Evolutionary conservation across 208 protist genomes (phyloP).

Genomic region (Lotmaria passim): DNA sequence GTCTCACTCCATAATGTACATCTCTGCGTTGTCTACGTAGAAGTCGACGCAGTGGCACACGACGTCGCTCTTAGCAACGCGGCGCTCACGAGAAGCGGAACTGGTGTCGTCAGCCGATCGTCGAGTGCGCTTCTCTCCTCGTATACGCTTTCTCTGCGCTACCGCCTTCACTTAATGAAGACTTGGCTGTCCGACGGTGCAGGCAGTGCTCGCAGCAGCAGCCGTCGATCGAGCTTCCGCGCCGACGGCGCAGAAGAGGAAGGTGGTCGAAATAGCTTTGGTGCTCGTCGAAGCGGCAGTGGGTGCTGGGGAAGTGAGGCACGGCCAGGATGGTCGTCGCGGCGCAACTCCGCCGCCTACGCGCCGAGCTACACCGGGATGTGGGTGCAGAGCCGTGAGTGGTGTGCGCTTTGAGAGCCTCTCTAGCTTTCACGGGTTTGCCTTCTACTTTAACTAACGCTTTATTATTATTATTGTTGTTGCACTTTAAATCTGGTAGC

Average conservation of each 20-base stretch:
- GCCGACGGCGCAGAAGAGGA: neutral
- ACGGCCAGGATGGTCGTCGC: neutral
- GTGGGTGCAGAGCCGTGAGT: conserved; percentile 22
- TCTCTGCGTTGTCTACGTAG: conserved; percentile 19
- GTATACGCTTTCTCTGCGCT: neutral
- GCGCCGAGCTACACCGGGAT: conserved; percentile 13
- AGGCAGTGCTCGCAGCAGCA: neutral
- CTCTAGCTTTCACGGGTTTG: too few relatives aligned
- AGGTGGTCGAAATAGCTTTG: neutral
- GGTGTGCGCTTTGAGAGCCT: conserved; percentile 17
- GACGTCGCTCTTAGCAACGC: neutral
- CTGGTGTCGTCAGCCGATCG: neutral
- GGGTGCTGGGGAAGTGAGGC: neutral
- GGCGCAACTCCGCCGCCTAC: neutral
- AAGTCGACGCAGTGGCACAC: neutral
- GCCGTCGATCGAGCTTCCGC: neutral
- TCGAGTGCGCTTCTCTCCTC: neutral
- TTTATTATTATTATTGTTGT: too few relatives aligned
- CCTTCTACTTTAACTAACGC: too few relatives aligned
- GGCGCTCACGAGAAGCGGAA: neutral
- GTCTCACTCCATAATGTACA: conserved; percentile 31
- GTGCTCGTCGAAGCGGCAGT: neutral
- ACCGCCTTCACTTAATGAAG: conserved; percentile 11
- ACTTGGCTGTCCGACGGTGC: neutral
- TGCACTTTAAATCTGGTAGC: too few relatives aligned